A percentile compares a stretch with the other conserved stretches of the same genome.
Conservation (phyloP, 768 basidiomycete genomes). For the Punctularia strigosozonata region DNA sequence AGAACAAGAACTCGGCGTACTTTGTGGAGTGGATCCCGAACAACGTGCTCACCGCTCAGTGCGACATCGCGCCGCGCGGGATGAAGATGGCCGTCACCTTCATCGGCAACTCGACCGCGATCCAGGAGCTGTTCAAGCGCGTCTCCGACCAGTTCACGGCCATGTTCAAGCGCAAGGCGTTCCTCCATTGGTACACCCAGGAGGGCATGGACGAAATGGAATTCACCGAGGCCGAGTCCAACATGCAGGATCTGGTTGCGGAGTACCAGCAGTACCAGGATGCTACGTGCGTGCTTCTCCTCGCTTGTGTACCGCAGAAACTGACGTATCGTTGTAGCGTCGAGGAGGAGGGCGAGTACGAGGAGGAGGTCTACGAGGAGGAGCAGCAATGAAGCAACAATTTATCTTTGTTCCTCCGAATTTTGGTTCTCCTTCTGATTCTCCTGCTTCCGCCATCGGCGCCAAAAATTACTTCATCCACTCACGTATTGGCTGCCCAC, state of each 20-base stretch:
- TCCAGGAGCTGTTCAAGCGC: slow-evolving; percentile 98
- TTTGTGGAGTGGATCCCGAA: slow-evolving; percentile 99
- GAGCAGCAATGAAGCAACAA: too few species aligned
- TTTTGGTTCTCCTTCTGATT: too few species aligned
- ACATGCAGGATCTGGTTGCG: slow-evolving; percentile 97
- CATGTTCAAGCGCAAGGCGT: slow-evolving; percentile 99
- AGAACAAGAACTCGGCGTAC: slow-evolving; percentile 96
- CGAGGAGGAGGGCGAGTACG: slow-evolving; percentile 84
- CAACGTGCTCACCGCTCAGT: slow-evolving; percentile 96
- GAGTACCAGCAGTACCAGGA: slow-evolving; percentile 98
- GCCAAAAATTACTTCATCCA: too few species aligned
- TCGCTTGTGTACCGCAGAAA: background rate
- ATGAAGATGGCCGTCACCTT: slow-evolving; percentile 97
- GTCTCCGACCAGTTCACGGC: slow-evolving; percentile 97
- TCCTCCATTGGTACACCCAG: slow-evolving; percentile 98
- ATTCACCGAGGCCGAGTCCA: slow-evolving; percentile 98
- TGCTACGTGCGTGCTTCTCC: slow-evolving; percentile 56
- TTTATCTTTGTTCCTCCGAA: too few species aligned
- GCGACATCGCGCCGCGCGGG: slow-evolving; percentile 93
- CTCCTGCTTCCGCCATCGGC: too few species aligned
- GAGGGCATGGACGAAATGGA: slow-evolving; percentile 99
- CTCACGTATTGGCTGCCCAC: too few species aligned
- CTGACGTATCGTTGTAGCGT: slow-evolving; percentile 32
- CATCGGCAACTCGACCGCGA: slow-evolving; percentile 93
- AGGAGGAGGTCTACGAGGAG: slow-evolving; percentile 58